A percentile compares a stretch with the other conserved stretches of the same genome.
phyloP scores from a whole-genome alignment of 2,329 filamentous ascomycete genomes.

The Neoscytalidium dimidiatum region DNA sequence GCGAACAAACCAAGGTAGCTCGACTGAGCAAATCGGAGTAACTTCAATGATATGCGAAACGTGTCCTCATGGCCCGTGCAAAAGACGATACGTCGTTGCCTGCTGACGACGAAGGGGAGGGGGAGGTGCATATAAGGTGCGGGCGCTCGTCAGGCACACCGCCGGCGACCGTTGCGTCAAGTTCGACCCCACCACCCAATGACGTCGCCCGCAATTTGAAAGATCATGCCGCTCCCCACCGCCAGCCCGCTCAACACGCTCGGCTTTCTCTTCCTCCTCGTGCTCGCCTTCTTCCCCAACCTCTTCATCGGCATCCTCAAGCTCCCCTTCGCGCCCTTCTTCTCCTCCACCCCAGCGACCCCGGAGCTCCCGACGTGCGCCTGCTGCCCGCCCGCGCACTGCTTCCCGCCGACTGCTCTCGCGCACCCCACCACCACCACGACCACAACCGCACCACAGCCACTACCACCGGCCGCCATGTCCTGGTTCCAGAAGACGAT shows the following conservation, averaged over 20 bases:
- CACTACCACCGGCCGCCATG: conserved; percentile 45
- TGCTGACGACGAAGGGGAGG: background rate
- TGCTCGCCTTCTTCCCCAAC: conserved; percentile 53
- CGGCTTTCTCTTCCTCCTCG: conserved; percentile 51
- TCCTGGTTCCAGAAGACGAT: conserved; percentile 85
- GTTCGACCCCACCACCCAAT: conserved; percentile 9
- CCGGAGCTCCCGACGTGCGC: conserved; percentile 30
- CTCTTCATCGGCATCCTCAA: conserved; percentile 44
- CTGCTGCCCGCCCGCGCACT: conserved; percentile 35
- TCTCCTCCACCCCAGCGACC: conserved; percentile 25
- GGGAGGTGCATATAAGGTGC: conserved; percentile 11
- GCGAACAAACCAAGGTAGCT: background rate
- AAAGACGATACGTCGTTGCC: background rate
- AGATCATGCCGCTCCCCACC: conserved; percentile 24
- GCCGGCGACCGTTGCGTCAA: background rate
- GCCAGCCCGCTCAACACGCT: conserved; percentile 42
- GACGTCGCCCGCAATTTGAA: conserved; percentile 19
- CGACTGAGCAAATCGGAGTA: background rate
- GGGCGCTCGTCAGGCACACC: background rate
- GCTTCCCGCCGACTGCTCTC: conserved; percentile 26
- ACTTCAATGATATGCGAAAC: background rate
- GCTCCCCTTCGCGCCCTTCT: conserved; percentile 40
- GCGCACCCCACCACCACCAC: conserved; percentile 32
- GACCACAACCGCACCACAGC: conserved; percentile 26
- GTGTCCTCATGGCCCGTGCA: background rate